Base-by-base conservation (phyloP, 352 stramenopile species). In the Globisporangium cylindrosporum region DNA sequence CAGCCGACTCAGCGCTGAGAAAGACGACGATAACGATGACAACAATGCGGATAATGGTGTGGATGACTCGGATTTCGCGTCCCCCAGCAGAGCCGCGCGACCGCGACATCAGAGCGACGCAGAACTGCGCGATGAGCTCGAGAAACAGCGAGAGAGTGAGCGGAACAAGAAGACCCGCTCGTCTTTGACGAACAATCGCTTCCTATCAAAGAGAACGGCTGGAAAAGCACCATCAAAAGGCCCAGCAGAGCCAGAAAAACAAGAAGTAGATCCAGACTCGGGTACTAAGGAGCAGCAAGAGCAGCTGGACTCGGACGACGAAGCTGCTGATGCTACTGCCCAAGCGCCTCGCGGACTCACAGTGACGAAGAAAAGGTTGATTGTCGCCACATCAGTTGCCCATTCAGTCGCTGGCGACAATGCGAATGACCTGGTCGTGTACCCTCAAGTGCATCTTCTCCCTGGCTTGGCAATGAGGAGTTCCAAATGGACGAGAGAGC, bases 151-250 rank as follows among this genome's bases (percentile, higher is more conserved):
- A 27, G 73, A 76, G 29, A 53, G 24, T 8, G 53, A 62, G 0
- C 68, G 78, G 1, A 24, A 77, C 18, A 41, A 70, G 24, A 71
- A 71, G 41, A 60, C 62, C 1, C 71, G 63, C 24, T 59, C 67
- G 20, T 72, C 73, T 9, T 63, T 78, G 7, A 63, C 68, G 36
- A 84, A 83, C 70, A 90, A 90, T 48, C 78, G 82, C 41, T 90
- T 90, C 59, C 62, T 90, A 41, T 18, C 24, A 14, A 64, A 51
- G 32, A 29, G 9, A n/a, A 8, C 24, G 14, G 15, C 18, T 5
- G 6, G 18, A 22, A 38, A 38, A 18, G 55, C 48, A 0, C 32
- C n/a, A 6, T 25, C 14, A 14, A 57, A 59, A 12, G 29, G 29
- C n/a, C 24, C 57, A 7, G 10, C 64, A 54, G 53, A 64, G 25